Evolutionary conservation across 2,329 filamentous ascomycete species (phyloP), one percentile per base, ranked within the genome.

Genomic region (Stachybotrys chartarum): DNA sequence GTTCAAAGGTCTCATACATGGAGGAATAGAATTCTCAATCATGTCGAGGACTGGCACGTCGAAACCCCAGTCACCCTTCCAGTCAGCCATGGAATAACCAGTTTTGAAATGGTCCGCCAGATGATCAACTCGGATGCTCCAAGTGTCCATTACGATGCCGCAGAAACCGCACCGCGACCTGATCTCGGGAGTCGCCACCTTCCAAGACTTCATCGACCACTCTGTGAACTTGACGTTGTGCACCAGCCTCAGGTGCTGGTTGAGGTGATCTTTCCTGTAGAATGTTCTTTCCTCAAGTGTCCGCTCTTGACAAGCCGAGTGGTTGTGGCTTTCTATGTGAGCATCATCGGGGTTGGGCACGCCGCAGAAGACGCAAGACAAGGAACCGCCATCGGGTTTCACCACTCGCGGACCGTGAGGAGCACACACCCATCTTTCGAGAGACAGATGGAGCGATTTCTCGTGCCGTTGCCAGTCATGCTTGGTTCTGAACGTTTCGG

Each of bases 381-480:
- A 63, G 52, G 78, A 70, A 31, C 83, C 82, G n/a, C 78, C 84
- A 2, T 84, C 79, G 2, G 82, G 78, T 55, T 86, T 81, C 42
- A 84, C 68, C 5, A 78, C 78, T 6, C 71, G 75, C 16, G 81
- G 72, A 0, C 83, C 83, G 49, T 82, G 76, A 49, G 82, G 83
- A 5, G 79, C 78, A 64, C 80, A 89, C 57, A 84, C 81, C 87
- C 79, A 90, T 55, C 77, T 77, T 71, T 83, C 84, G 0, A 87
- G 80, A 7, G 82, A 89, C 61, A 82, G 70, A 66, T 81, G 86
- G 59, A 84, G 73, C 52, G 83, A 85, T 61, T 86, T 86, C 64
- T 90, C 86, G 66, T 90, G 86, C 56, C 86, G 75, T 63, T 86
- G 83, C 84, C 84, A 87, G 68, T 87, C 84, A 62, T 87, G 82